A percentile compares a stretch with the other conserved stretches of the same genome.
phyloP scores from a whole-genome alignment of 2,329 filamentous ascomycete species.

The Basipetospora chlamydospora region DNA sequence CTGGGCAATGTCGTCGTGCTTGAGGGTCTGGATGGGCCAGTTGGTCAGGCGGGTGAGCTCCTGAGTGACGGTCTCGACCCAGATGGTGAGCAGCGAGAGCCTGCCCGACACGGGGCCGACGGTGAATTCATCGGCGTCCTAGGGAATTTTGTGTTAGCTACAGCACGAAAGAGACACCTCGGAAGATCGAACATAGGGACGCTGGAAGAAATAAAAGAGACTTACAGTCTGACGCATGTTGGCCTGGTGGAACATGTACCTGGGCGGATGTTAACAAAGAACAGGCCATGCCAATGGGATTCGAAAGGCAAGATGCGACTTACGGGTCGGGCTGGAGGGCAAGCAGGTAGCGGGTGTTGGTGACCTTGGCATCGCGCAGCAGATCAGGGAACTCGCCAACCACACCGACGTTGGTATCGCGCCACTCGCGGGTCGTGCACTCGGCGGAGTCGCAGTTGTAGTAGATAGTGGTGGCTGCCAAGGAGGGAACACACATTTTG shows the following conservation, averaged over 20 bases:
- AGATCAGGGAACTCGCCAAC: constrained; percentile 37
- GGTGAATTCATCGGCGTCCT: constrained; percentile 28
- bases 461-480: constrained; percentile 42
- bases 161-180: not conserved
- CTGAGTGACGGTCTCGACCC: constrained; percentile 37
- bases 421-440: constrained; percentile 46
- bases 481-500: not conserved
- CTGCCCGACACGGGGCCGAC: constrained; percentile 30
- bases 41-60: constrained; percentile 34
- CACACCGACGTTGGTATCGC: constrained; percentile 39
- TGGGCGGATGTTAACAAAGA: not conserved
- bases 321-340: constrained; percentile 34
- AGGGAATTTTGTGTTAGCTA: not conserved
- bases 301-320: too few species aligned
- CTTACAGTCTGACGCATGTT: constrained; percentile 32
- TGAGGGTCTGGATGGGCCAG: constrained; percentile 13
- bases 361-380: constrained; percentile 31
- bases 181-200: not conserved
- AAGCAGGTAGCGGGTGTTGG: constrained; percentile 41
- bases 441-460: constrained; percentile 45
- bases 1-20: constrained; percentile 31
- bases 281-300: not conserved
- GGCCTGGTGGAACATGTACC: constrained; percentile 49
- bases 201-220: not conserved
- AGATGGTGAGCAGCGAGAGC: constrained; percentile 40